A percentile compares a stretch with the other conserved stretches of the same genome.
These are phyloP conservation scores for Brasilioporus rufonigricans DNA, from an alignment of 768 basidiomycete species.

Conservation along the genomic window DNA sequence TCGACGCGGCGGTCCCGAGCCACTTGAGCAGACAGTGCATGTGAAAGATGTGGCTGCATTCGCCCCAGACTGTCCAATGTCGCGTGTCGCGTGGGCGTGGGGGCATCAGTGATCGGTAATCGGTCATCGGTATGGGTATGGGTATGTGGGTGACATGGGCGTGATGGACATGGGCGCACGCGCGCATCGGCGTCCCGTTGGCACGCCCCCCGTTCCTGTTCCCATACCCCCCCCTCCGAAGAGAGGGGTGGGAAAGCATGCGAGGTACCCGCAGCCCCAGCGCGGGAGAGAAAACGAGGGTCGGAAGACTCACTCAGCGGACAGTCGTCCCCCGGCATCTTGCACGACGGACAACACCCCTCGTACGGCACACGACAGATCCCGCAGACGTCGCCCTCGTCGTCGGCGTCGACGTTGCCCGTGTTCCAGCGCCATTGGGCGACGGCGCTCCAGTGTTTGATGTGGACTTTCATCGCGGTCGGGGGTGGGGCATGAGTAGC, in stretches of 20 bases:
- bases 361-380: slow-evolving; percentile 93
- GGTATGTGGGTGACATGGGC: no score
- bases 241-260: no score
- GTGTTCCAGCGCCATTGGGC: slow-evolving; percentile 89
- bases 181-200: no score
- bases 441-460: slow-evolving; percentile 87
- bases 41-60: slow-evolving; percentile 97
- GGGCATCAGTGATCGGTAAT: background rate
- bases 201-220: no score
- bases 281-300: no score
- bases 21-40: slow-evolving; percentile 98
- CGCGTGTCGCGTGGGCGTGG: no score
- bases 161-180: no score
- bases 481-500: background rate
- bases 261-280: background rate
- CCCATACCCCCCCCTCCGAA: no score
- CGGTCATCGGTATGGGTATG: background rate
- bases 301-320: slow-evolving; percentile 72
- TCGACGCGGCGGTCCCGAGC: slow-evolving; percentile 86
- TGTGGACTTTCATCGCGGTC: slow-evolving; percentile 61
- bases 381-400: slow-evolving; percentile 71
- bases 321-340: slow-evolving; percentile 95
- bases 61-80: slow-evolving; percentile 86
- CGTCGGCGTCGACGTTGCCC: slow-evolving; percentile 35
- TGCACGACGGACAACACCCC: slow-evolving; percentile 93